Percentiles rank a stretch among this genome's conserved stretches.
Conservation (phyloP, 2,329 filamentous ascomycete species). For the Exophiala viscosa region DNA sequence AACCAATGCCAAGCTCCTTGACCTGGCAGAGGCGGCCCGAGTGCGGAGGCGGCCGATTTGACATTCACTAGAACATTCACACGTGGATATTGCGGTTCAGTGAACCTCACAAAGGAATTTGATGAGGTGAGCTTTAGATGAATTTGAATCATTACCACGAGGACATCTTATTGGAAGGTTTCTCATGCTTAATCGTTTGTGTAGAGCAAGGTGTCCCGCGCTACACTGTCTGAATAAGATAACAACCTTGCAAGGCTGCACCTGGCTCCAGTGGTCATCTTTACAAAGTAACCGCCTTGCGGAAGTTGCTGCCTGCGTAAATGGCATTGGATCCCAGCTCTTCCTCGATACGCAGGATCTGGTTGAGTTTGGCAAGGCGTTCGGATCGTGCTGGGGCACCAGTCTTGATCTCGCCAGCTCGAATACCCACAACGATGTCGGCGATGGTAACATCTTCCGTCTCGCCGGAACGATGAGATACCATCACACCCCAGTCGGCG, state of each 20-base stretch:
- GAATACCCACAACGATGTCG: slow-evolving; percentile 95
- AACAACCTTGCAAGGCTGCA: not conserved
- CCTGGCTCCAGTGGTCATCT: not conserved
- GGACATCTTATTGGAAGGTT: too few relatives aligned
- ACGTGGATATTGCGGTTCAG: too few relatives aligned
- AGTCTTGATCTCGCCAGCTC: slow-evolving; percentile 97
- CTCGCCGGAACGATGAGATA: slow-evolving; percentile 98
- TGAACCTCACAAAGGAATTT: too few relatives aligned
- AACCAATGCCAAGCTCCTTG: too few relatives aligned
- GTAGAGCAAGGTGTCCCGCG: not conserved
- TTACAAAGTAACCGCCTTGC: slow-evolving; percentile 84
- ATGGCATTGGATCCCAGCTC: slow-evolving; percentile 89
- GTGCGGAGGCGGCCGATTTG: too few relatives aligned
- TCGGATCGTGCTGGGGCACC: slow-evolving; percentile 94
- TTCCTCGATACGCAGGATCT: slow-evolving; percentile 99
- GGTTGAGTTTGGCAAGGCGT: slow-evolving; percentile 99
- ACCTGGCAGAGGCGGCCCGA: too few relatives aligned
- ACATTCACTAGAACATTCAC: too few relatives aligned
- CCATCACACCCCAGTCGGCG: slow-evolving; percentile 98
- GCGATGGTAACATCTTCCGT: slow-evolving; percentile 99
- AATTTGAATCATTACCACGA: too few relatives aligned
- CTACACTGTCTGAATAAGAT: not conserved
- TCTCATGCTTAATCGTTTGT: not conserved
- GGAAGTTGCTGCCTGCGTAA: slow-evolving; percentile 91
- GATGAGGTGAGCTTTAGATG: too few relatives aligned